phyloP scores from a whole-genome alignment of 441 rosid genomes.

The Erodium texanum region DNA sequence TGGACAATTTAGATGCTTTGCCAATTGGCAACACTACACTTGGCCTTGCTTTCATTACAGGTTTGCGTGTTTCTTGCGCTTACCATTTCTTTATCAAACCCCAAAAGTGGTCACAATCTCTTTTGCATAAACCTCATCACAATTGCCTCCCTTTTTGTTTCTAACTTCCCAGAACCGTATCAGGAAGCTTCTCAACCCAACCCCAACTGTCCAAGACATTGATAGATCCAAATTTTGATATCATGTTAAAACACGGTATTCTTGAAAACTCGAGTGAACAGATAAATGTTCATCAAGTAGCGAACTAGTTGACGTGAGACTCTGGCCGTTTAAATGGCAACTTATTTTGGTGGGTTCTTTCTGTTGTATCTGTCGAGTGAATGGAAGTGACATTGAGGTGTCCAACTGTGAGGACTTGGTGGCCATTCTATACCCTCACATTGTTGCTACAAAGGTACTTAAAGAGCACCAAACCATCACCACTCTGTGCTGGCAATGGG shows the following conservation, averaged over 20 bases:
- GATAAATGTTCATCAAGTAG: no score
- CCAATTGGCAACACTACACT: no score
- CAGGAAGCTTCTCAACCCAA: no score
- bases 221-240: no score
- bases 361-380: background rate
- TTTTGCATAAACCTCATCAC: background rate
- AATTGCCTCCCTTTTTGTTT: background rate
- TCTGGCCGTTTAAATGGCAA: background rate
- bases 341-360: background rate
- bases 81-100: background rate
- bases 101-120: background rate
- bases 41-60: background rate
- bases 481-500: background rate
- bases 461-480: background rate
- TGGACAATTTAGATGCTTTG: no score
- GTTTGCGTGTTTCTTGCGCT: background rate
- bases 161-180: background rate
- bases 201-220: no score
- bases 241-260: no score
- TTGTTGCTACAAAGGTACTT: background rate
- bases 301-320: no score
- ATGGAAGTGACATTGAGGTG: background rate
- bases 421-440: background rate
- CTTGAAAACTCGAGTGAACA: no score
- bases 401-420: background rate